Conservation (phyloP, 352 stramenopile species). For the Phytophthora ohioensis region DNA sequence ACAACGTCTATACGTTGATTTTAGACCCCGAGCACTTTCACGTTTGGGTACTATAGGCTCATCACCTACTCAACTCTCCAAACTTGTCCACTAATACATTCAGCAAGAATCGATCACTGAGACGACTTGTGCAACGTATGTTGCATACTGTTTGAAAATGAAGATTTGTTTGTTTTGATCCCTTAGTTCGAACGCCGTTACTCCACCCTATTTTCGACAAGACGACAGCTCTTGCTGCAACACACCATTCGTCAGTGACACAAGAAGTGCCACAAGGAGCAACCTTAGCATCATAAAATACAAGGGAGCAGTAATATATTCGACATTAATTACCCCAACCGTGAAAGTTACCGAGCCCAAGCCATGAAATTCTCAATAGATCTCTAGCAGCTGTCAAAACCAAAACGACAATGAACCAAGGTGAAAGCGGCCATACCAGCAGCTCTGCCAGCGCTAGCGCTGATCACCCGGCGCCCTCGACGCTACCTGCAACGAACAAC, state of each 20-base stretch:
- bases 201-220: not conserved
- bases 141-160: too few relatives aligned
- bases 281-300: not conserved
- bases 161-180: too few relatives aligned
- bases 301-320: constrained; percentile 4
- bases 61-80: not conserved
- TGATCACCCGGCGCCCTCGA: not conserved
- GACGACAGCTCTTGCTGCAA: constrained; percentile 12
- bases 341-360: constrained; percentile 5
- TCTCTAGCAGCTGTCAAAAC: not conserved
- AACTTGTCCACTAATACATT: too few relatives aligned
- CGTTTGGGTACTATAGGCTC: not conserved
- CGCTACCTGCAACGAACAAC: not conserved
- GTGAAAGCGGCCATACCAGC: not conserved
- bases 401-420: not conserved
- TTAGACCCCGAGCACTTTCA: not conserved
- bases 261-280: constrained; percentile 1
- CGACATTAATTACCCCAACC: constrained; percentile 2
- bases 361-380: not conserved
- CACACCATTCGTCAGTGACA: not conserved
- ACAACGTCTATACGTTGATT: not conserved
- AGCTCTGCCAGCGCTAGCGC: not conserved
- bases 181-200: not conserved
- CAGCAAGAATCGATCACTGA: too few relatives aligned
- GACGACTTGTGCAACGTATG: too few relatives aligned